Conservation (phyloP, 441 rosid genomes). For the Biscutella laevigata region DNA sequence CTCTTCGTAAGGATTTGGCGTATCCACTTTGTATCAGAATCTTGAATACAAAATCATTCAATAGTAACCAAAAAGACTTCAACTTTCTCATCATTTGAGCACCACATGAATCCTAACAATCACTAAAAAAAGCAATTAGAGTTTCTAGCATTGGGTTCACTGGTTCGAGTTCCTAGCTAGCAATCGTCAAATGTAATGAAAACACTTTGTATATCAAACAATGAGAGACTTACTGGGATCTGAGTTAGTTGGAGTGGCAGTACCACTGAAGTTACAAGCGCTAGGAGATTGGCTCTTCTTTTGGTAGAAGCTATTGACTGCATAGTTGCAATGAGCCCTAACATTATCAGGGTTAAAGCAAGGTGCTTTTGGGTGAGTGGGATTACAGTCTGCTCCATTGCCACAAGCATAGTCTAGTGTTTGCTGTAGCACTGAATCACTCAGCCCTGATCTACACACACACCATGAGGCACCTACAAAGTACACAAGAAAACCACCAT, state of each 20-base stretch:
- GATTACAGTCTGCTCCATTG: conserved; percentile 59
- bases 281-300: conserved; percentile 49
- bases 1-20: conserved; percentile 10
- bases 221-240: conserved; percentile 57
- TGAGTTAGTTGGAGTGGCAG: conserved; percentile 38
- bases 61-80: not conserved
- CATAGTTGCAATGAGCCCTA: conserved; percentile 53
- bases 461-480: conserved; percentile 60
- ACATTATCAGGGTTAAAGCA: conserved; percentile 57
- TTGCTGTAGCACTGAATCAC: conserved; percentile 48
- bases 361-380: conserved; percentile 32
- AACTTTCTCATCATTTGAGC: conserved; percentile 11
- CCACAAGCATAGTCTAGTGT: conserved; percentile 70
- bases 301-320: conserved; percentile 67
- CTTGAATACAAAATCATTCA: conserved; percentile 10
- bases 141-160: no score
- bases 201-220: not conserved
- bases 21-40: conserved; percentile 11
- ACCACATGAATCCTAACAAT: conserved; percentile 10
- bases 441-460: conserved; percentile 56
- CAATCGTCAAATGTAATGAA: not conserved
- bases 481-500: not conserved
- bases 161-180: no score
- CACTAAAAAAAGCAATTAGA: not conserved
- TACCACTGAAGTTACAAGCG: conserved; percentile 54